A percentile compares a stretch with the other conserved stretches of the same genome.
phyloP scores from a whole-genome alignment of 495 filamentous ascomycete genomes.

The Lophiostoma macrostomum region DNA sequence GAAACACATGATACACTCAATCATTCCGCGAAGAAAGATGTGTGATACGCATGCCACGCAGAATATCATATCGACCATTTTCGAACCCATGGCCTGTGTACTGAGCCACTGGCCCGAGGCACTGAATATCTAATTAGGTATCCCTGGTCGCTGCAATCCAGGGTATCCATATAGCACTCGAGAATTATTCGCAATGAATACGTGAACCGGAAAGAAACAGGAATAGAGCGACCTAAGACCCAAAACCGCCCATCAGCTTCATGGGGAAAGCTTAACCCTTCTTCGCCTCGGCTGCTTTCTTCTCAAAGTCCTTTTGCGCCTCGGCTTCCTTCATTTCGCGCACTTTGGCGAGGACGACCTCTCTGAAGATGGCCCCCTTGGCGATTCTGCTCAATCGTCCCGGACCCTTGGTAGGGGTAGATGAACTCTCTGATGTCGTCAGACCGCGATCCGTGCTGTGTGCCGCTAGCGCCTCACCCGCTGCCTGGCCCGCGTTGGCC shows the following conservation, averaged over 20 bases:
- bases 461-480: slow-evolving; percentile 39
- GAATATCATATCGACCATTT: no score
- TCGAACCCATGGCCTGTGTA: no score
- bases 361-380: slow-evolving; percentile 89
- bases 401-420: slow-evolving; percentile 49
- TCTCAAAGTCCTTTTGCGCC: slow-evolving; percentile 46
- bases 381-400: slow-evolving; percentile 70
- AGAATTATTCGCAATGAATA: not conserved
- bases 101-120: no score
- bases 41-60: no score
- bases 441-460: slow-evolving; percentile 39
- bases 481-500: slow-evolving; percentile 50
- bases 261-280: slow-evolving; percentile 9
- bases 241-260: not conserved
- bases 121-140: slow-evolving; percentile 4
- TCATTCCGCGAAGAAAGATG: no score
- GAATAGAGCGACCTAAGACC: not conserved
- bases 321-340: slow-evolving; percentile 87
- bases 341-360: slow-evolving; percentile 96
- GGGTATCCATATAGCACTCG: slow-evolving; percentile 14
- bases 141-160: slow-evolving; percentile 12
- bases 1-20: no score
- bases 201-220: not conserved
- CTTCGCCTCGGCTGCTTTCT: slow-evolving; percentile 31
- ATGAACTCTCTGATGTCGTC: slow-evolving; percentile 30